A percentile compares a stretch with the other conserved stretches of the same genome.
Evolutionary conservation across 768 basidiomycete species (phyloP).

Genomic region (Asterophora parasitica): DNA sequence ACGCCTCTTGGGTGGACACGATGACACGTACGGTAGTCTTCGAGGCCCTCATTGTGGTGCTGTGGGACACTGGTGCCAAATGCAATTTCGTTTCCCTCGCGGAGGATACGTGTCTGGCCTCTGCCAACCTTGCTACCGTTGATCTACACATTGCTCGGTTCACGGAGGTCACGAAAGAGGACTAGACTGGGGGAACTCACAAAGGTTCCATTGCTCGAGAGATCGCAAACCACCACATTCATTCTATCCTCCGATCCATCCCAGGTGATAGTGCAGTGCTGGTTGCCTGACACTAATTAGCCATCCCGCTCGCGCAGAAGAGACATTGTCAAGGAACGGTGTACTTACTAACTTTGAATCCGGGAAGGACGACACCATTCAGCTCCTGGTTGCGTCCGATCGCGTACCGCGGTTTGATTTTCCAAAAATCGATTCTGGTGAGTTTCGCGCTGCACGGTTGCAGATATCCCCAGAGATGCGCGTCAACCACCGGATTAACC

Average conservation of each 20-base stretch:
- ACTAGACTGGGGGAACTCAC: conserved; percentile 31
- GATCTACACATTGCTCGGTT: conserved; percentile 40
- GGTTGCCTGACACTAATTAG: conserved; percentile 39
- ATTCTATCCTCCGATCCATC: conserved; percentile 44
- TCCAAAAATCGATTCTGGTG: conserved; percentile 59
- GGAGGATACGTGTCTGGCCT: conserved; percentile 49
- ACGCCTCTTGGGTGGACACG: not conserved
- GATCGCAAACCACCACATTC: conserved; percentile 47
- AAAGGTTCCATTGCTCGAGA: conserved; percentile 72
- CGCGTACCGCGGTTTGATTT: conserved; percentile 39
- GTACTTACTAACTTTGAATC: conserved; percentile 70
- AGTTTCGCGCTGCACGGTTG: conserved; percentile 54
- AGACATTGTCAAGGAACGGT: not conserved
- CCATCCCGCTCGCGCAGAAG: conserved; percentile 1
- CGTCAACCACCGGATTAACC: conserved; percentile 23
- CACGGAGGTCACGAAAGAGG: not conserved
- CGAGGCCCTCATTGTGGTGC: conserved; percentile 38
- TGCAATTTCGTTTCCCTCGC: conserved; percentile 82
- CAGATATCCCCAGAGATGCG: conserved; percentile 67
- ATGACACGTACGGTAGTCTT: conserved; percentile 67
- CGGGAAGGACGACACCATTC: conserved; percentile 56
- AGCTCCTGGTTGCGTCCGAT: conserved; percentile 50
- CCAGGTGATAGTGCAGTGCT: conserved; percentile 57
- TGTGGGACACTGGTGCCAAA: conserved; percentile 62
- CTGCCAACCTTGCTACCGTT: conserved; percentile 63